phyloP scores from a whole-genome alignment of 768 basidiomycete species.

The Lentinus brumalis region DNA sequence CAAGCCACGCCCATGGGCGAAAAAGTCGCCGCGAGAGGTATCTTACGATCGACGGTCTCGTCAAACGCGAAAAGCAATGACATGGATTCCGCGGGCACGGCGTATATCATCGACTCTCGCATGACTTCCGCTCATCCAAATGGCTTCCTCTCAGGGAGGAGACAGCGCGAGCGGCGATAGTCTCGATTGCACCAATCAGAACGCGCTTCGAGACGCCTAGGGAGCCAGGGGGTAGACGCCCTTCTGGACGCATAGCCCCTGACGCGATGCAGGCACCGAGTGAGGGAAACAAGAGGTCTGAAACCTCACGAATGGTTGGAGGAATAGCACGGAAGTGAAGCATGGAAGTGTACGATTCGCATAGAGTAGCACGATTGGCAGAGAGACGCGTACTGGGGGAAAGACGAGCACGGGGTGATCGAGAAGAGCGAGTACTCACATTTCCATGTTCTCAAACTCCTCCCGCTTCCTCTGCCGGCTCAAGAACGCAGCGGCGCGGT shows the following conservation, averaged over 20 bases:
- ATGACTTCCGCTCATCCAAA: too few species aligned
- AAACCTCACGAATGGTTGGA: not conserved
- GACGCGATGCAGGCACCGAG: not conserved
- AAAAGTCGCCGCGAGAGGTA: too few species aligned
- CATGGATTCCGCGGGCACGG: too few species aligned
- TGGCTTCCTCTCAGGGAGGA: not conserved
- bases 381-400: constrained; percentile 13
- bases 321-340: not conserved
- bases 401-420: not conserved
- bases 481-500: constrained; percentile 90
- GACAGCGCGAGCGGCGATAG: not conserved
- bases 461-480: constrained; percentile 89
- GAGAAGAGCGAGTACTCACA: constrained; percentile 54
- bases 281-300: not conserved
- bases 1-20: too few species aligned
- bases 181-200: constrained; percentile 9
- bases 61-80: too few species aligned
- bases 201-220: not conserved
- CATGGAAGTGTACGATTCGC: not conserved
- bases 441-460: constrained; percentile 89
- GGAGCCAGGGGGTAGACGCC: not conserved
- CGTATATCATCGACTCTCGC: too few species aligned
- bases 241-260: not conserved
- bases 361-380: not conserved
- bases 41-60: too few species aligned